Percentiles rank a stretch among this genome's conserved stretches.
These are phyloP conservation scores for Exophiala viscosa DNA, from an alignment of 2,329 filamentous ascomycete genomes.

Conservation along the genomic window DNA sequence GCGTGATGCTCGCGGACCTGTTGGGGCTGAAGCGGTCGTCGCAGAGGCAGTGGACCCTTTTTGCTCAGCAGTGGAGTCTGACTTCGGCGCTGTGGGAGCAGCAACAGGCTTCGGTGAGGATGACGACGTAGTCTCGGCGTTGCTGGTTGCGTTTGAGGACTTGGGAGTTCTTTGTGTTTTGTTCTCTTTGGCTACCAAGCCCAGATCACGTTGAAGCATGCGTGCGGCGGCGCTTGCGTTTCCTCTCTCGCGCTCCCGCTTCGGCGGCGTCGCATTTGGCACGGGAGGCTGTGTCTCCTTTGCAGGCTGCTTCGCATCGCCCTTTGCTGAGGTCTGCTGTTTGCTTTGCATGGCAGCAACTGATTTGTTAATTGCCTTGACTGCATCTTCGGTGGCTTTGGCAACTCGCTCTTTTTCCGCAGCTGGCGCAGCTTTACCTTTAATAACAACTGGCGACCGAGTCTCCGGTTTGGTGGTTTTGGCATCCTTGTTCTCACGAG, in stretches of 20 bases:
- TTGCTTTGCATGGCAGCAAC: constrained; percentile 36
- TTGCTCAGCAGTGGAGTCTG: constrained; percentile 32
- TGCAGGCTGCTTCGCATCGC: constrained; percentile 32
- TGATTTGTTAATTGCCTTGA: constrained; percentile 54
- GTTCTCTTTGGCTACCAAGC: constrained; percentile 39
- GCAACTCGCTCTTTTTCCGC: constrained; percentile 46
- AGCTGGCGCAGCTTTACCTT: constrained; percentile 22
- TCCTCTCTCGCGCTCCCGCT: constrained; percentile 53
- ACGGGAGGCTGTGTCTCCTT: constrained; percentile 9
- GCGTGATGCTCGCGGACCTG: constrained; percentile 25
- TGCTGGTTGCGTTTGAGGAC: constrained; percentile 5
- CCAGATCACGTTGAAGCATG: constrained; percentile 61
- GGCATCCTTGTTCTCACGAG: constrained; percentile 63
- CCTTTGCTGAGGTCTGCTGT: constrained; percentile 35
- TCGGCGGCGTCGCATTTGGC: constrained; percentile 35
- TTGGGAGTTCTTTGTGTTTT: constrained; percentile 17
- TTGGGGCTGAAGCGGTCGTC: constrained; percentile 19
- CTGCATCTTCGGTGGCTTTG: constrained; percentile 60
- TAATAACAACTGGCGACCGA: constrained; percentile 35
- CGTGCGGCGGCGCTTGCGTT: constrained; percentile 53
- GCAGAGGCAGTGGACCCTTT: constrained; percentile 31
- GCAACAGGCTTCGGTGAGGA: constrained; percentile 30
- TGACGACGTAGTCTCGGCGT: constrained; percentile 26
- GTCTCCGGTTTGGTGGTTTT: constrained; percentile 45
- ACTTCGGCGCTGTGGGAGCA: constrained; percentile 19